Conservation (phyloP, 2,329 filamentous ascomycete genomes). For the Pseudogymnoascus sp. region DNA sequence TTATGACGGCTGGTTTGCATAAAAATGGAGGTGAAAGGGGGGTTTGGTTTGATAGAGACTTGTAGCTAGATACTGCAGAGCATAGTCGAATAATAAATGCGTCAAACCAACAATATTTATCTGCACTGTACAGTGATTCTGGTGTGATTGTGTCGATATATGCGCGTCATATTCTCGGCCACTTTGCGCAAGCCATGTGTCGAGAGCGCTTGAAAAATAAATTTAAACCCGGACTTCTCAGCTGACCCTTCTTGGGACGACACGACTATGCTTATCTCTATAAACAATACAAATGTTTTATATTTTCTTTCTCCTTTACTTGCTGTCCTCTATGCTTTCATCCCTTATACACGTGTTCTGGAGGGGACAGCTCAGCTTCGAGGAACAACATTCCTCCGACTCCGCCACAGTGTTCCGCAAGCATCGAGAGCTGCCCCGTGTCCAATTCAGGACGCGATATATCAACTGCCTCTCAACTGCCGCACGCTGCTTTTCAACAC, state of each 20-base stretch:
- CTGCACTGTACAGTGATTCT: background rate
- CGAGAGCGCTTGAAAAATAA: background rate
- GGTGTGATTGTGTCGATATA: background rate
- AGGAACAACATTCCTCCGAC: background rate
- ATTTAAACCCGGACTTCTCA: background rate
- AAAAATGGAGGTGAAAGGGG: conserved; percentile 6
- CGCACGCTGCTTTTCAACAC: background rate
- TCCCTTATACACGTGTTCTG: background rate
- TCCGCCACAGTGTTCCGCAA: background rate
- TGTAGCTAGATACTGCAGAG: conserved; percentile 4
- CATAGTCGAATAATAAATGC: conserved; percentile 2
- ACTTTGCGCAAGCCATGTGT: background rate
- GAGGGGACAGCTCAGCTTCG: background rate
- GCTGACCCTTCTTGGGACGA: background rate
- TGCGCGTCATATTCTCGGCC: background rate
- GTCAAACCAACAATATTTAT: background rate
- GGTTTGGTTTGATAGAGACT: background rate
- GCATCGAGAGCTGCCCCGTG: conserved; percentile 10
- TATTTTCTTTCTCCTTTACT: background rate
- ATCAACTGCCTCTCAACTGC: conserved; percentile 4
- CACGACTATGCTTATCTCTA: background rate
- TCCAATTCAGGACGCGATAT: conserved; percentile 9
- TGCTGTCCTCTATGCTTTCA: background rate
- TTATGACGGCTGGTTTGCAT: conserved; percentile 9
- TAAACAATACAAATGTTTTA: background rate